A percentile compares a stretch with the other conserved stretches of the same genome.
These are phyloP conservation scores for Diophrys sp. DNA, from an alignment of 73 alveolate species.

Conservation along the genomic window DNA sequence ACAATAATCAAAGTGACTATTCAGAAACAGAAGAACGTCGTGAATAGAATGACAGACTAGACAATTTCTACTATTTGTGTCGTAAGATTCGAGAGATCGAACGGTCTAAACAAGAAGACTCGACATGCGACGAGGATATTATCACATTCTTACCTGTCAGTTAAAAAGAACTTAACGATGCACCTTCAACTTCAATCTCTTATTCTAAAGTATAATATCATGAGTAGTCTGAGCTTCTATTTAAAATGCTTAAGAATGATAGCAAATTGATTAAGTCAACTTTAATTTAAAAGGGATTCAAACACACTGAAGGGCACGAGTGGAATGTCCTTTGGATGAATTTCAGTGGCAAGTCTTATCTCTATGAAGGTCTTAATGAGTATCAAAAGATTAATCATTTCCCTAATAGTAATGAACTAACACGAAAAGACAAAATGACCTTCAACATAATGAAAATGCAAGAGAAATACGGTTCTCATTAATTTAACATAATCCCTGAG, in stretches of 20 bases:
- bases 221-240: conserved; percentile 26
- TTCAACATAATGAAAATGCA: conserved; percentile 62
- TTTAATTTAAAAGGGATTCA: conserved; percentile 41
- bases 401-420: conserved; percentile 77
- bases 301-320: conserved; percentile 58
- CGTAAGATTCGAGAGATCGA: too few species aligned
- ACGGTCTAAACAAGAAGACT: too few species aligned
- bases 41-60: too few species aligned
- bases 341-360: conserved; percentile 50
- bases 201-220: conserved; percentile 6
- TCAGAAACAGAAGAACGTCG: too few species aligned
- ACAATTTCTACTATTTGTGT: too few species aligned
- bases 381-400: conserved; percentile 83
- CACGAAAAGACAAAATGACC: conserved; percentile 76
- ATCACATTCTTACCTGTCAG: too few species aligned
- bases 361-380: conserved; percentile 67
- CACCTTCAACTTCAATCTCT: conserved; percentile 24
- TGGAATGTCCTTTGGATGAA: conserved; percentile 72
- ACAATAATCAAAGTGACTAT: too few species aligned
- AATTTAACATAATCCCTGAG: conserved; percentile 76
- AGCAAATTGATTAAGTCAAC: conserved; percentile 40
- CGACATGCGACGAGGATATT: too few species aligned
- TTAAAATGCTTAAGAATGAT: conserved; percentile 62
- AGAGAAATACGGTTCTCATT: conserved; percentile 50
- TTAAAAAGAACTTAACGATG: too few species aligned